phyloP scores from a whole-genome alignment of 805 yeast species.

The Wickerhamiella azyma region DNA sequence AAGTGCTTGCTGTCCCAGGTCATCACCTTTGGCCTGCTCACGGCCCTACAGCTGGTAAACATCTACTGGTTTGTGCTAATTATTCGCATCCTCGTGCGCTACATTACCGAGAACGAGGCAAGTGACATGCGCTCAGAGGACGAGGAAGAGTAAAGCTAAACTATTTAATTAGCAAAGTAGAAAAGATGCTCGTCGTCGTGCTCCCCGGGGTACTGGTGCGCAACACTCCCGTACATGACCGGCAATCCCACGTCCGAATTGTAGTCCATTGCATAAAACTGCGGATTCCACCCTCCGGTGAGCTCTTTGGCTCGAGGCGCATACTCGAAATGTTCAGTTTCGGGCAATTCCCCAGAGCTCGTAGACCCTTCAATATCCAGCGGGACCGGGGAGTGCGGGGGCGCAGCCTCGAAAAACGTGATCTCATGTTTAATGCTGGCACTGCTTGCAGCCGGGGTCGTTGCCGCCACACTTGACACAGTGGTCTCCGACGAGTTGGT shows the following conservation, averaged over 20 bases:
- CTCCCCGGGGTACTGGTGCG: slow-evolving; percentile 24
- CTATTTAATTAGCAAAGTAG: not conserved
- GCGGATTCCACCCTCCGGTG: not conserved
- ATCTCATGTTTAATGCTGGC: too few species aligned
- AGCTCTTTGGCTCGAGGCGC: too few species aligned
- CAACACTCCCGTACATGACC: not conserved
- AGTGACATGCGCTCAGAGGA: slow-evolving; percentile 68
- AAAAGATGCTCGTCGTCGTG: not conserved
- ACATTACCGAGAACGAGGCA: slow-evolving; percentile 39
- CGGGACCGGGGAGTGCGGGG: not conserved
- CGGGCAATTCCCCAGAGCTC: not conserved
- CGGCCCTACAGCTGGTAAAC: slow-evolving; percentile 75
- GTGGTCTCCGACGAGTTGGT: too few species aligned
- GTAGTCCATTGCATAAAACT: not conserved
- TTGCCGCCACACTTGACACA: too few species aligned
- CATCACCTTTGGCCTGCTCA: slow-evolving; percentile 65
- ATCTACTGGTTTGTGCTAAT: slow-evolving; percentile 79
- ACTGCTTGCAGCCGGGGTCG: too few species aligned
- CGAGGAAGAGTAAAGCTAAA: slow-evolving; percentile 40
- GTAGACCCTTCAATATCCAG: not conserved
- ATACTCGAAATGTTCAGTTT: not conserved
- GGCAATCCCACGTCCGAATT: not conserved
- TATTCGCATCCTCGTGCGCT: slow-evolving; percentile 59
- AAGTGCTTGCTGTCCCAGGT: slow-evolving; percentile 93
- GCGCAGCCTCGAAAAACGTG: not conserved